Percentiles rank a stretch among this genome's conserved stretches.
Evolutionary conservation across 2,329 filamentous ascomycete species (phyloP).

Genomic region (Colletotrichum ledebouriae): DNA sequence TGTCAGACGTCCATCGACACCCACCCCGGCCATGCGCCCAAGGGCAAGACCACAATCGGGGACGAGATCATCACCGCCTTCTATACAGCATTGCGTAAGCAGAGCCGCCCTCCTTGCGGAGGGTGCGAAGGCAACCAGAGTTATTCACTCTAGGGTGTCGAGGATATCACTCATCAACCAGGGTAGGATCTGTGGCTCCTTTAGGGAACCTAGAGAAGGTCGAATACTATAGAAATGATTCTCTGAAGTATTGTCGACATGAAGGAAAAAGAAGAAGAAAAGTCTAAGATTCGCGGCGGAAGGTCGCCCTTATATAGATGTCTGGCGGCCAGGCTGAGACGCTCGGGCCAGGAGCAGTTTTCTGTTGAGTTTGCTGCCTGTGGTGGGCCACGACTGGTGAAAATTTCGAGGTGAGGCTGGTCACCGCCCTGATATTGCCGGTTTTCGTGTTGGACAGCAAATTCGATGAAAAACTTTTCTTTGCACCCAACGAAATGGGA

Average conservation of each 20-base stretch:
- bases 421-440: constrained; percentile 36
- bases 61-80: constrained; percentile 94
- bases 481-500: constrained; percentile 2
- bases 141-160: constrained; percentile 90
- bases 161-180: constrained; percentile 95
- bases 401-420: constrained; percentile 31
- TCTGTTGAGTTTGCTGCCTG: constrained; percentile 16
- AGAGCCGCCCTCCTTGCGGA: constrained; percentile 72
- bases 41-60: constrained; percentile 79
- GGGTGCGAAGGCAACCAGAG: constrained; percentile 70
- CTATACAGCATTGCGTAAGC: constrained; percentile 72
- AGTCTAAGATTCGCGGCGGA: constrained; percentile 50
- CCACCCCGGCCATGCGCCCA: constrained; percentile 83
- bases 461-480: not conserved
- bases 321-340: not conserved
- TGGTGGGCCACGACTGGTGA: constrained; percentile 23
- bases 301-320: constrained; percentile 57
- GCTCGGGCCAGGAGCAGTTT: constrained; percentile 20
- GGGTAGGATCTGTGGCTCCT: constrained; percentile 94
- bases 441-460: not conserved
- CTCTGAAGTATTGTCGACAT: constrained; percentile 78
- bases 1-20: constrained; percentile 93
- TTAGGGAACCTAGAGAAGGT: constrained; percentile 92
- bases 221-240: constrained; percentile 99
- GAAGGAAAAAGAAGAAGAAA: constrained; percentile 64